phyloP scores from a whole-genome alignment of 257 asterid species.

The Lycium ferocissimum region DNA sequence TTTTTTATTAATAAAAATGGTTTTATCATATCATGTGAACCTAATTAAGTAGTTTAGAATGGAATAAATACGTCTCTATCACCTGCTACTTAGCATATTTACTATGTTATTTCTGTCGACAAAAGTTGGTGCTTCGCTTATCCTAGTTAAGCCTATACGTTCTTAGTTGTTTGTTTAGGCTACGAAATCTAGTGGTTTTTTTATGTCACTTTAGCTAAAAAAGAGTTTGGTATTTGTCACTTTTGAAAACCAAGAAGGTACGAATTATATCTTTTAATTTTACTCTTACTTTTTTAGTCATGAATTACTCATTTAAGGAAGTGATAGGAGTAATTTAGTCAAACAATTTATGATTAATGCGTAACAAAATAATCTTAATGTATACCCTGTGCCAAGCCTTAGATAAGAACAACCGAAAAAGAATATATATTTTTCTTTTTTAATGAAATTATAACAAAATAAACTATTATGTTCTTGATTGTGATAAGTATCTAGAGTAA shows the following conservation, averaged over 20 bases:
- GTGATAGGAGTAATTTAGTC: not conserved
- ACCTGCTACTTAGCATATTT: not conserved
- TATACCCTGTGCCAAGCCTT: not conserved
- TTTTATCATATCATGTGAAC: not conserved
- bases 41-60: not conserved
- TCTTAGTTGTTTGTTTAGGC: not conserved
- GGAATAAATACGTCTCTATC: slow-evolving; percentile 7
- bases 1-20: too few relatives aligned
- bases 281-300: not conserved
- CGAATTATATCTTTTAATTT: too few relatives aligned
- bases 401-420: too few relatives aligned
- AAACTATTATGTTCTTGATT: too few relatives aligned
- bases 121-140: not conserved
- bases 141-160: not conserved
- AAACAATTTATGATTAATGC: too few relatives aligned
- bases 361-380: too few relatives aligned
- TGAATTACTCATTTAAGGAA: too few relatives aligned
- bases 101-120: not conserved
- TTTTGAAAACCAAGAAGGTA: too few relatives aligned
- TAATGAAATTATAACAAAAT: too few relatives aligned
- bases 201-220: not conserved
- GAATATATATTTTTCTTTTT: not conserved
- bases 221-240: not conserved
- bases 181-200: not conserved
- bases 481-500: not conserved